phyloP scores from a whole-genome alignment of 495 filamentous ascomycete genomes.

The Talaromyces borbonicus region DNA sequence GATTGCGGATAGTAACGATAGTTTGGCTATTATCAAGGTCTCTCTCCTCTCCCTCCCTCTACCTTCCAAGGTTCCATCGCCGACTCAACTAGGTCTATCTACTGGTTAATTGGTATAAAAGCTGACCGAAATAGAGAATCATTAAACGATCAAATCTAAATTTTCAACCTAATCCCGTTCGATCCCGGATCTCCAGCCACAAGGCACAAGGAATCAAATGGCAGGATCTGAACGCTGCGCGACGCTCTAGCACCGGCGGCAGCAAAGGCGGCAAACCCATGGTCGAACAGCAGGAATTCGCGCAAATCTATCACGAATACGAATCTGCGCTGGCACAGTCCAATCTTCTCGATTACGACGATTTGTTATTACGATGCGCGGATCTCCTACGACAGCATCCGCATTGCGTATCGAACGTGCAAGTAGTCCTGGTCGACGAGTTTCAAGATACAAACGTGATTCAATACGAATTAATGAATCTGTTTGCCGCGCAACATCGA shows the following conservation, averaged over 20 bases:
- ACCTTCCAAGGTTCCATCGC: no score
- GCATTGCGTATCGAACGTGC: conserved; percentile 81
- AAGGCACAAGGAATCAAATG: conserved; percentile 62
- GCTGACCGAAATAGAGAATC: conserved; percentile 42
- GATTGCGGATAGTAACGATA: conserved; percentile 85
- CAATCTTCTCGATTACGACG: conserved; percentile 91
- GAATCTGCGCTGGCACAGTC: conserved; percentile 61
- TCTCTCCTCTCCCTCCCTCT: conserved; percentile 9
- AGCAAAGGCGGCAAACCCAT: no score
- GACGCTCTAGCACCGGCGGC: conserved; percentile 37
- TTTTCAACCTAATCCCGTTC: conserved; percentile 60
- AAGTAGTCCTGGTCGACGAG: conserved; percentile 91
- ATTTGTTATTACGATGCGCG: conserved; percentile 76
- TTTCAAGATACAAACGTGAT: conserved; percentile 96
- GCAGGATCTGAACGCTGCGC: conserved; percentile 29
- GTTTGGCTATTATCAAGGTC: conserved; percentile 54
- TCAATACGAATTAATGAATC: conserved; percentile 90
- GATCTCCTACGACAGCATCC: conserved; percentile 70
- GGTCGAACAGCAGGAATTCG: conserved; percentile 65
- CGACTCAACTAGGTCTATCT: no score
- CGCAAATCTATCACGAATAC: conserved; percentile 68
- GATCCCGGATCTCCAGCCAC: conserved; percentile 70
- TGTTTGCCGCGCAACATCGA: conserved; percentile 63
- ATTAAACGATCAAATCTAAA: conserved; percentile 58
- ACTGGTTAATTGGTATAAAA: conserved; percentile 5